Evolutionary conservation across 345 rosid genomes (phyloP), one percentile per base, ranked within the genome.

Genomic region (Populus davidiana): DNA sequence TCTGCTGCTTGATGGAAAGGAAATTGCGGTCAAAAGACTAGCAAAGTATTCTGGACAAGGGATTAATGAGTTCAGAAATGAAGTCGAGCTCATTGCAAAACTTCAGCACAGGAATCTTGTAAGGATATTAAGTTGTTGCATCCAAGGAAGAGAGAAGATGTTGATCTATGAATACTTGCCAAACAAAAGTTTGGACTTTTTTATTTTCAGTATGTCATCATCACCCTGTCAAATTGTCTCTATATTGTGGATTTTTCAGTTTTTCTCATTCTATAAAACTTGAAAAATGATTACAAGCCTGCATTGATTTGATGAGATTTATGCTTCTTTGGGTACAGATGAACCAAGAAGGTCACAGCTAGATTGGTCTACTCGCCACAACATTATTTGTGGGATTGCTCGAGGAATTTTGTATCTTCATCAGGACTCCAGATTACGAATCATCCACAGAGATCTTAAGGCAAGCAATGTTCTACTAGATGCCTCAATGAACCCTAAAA

Each of bases 31-130:
- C 63, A 88, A 86, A 76, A 82, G 92, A 61, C 63, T 89, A 31
- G 85, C 93, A 0, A 84, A 63, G 77, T 47, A 80, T 80, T 90
- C 90, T 0, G 88, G 91, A 5, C 91, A 90, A 75, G 91, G 93
- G 67, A 68, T 35, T 44, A 80, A 80, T 25, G 91, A 90, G 77
- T 88, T 90, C 67, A 88, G 73, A 85, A 90, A 90, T 21, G 84
- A 81, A 63, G 84, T 68, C 44, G 31, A 64, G 20, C 21, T 81
- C 20, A 77, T 81, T 6, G 84, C 76, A 21, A 77, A 62, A 69
- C 78, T 81, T 5, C 84, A 81, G 18, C 81, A 72, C 70, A 73
- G 81, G 75, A 77, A 81, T 73, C 79, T 80, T 36, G 83, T 80
- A 1, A 80, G 79, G 74, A 71, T 76, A 44, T 44, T 80, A 6